A percentile compares a stretch with the other conserved stretches of the same genome.
Evolutionary conservation across 2,329 filamentous ascomycete genomes (phyloP).

Genomic region (Cercospora brassicicola): DNA sequence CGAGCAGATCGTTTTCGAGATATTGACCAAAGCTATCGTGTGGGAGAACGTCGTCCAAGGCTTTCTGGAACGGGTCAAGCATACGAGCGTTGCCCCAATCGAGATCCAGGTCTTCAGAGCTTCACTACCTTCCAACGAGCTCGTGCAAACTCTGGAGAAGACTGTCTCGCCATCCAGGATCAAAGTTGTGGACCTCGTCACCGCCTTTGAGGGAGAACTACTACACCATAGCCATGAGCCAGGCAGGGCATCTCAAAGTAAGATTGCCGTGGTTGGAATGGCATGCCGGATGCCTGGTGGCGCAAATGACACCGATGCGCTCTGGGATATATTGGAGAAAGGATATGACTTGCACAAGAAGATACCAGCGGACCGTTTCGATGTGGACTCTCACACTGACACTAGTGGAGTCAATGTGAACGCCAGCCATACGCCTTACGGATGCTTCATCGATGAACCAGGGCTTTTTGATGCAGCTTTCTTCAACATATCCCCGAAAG

Average conservation of each 20-base stretch:
- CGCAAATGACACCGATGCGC: constrained; percentile 62
- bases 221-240: not conserved
- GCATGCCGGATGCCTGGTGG: constrained; percentile 74
- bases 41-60: constrained; percentile 34
- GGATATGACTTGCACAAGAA: constrained; percentile 71
- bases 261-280: constrained; percentile 70
- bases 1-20: constrained; percentile 24
- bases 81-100: not conserved
- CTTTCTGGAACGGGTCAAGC: constrained; percentile 19
- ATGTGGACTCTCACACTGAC: constrained; percentile 69
- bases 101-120: constrained; percentile 26
- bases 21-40: constrained; percentile 32
- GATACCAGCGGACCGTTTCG: constrained; percentile 69
- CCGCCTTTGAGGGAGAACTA: not conserved
- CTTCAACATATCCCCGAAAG: constrained; percentile 83
- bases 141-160: constrained; percentile 19
- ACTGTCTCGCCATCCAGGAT: constrained; percentile 9
- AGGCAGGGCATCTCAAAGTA: not conserved
- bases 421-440: constrained; percentile 73
- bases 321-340: constrained; percentile 74
- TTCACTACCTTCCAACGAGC: constrained; percentile 30
- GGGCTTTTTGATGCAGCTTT: constrained; percentile 78
- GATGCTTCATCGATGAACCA: constrained; percentile 73
- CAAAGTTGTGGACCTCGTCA: constrained; percentile 7
- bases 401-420: constrained; percentile 71